A percentile compares a stretch with the other conserved stretches of the same genome.
These are phyloP conservation scores for Phytophthora melonis DNA, from an alignment of 352 stramenopile species.

Conservation along the genomic window DNA sequence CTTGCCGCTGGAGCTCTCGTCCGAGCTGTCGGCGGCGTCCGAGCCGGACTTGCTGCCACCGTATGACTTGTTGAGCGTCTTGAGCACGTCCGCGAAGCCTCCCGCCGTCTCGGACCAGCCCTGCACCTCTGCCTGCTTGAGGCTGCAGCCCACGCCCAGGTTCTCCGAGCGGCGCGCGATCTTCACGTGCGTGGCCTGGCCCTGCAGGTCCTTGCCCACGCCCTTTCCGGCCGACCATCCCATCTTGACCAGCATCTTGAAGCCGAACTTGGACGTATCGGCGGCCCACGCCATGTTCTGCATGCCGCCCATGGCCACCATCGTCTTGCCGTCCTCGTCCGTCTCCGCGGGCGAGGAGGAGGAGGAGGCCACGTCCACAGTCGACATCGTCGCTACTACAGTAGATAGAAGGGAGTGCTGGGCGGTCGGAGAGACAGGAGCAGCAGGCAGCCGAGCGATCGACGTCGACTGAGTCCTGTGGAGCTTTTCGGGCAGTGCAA, in stretches of 20 bases:
- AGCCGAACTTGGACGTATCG: slow-evolving; percentile 94
- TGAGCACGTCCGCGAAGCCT: slow-evolving; percentile 88
- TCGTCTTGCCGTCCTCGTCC: slow-evolving; percentile 54
- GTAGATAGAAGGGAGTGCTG: background rate
- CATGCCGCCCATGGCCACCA: slow-evolving; percentile 86
- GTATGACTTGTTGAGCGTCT: slow-evolving; percentile 88
- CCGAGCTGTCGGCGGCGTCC: slow-evolving; percentile 37
- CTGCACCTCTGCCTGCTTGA: slow-evolving; percentile 91
- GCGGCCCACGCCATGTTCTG: slow-evolving; percentile 91
- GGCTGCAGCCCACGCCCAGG: slow-evolving; percentile 92
- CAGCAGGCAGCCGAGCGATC: background rate
- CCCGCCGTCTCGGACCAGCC: slow-evolving; percentile 83
- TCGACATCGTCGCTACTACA: slow-evolving; percentile 28
- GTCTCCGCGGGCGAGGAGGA: slow-evolving; percentile 26
- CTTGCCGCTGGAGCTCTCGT: slow-evolving; percentile 35
- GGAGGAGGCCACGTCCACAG: slow-evolving; percentile 37
- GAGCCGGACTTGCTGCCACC: slow-evolving; percentile 45
- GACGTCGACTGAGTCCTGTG: slow-evolving; percentile 8
- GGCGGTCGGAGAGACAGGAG: background rate
- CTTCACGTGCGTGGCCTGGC: slow-evolving; percentile 88
- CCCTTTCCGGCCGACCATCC: slow-evolving; percentile 95
- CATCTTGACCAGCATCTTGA: slow-evolving; percentile 97
- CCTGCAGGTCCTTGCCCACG: slow-evolving; percentile 94
- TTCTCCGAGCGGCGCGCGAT: slow-evolving; percentile 89
- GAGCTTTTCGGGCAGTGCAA: slow-evolving; percentile 28